phyloP scores from a whole-genome alignment of 305 asterid species.

The Lippia alba region DNA sequence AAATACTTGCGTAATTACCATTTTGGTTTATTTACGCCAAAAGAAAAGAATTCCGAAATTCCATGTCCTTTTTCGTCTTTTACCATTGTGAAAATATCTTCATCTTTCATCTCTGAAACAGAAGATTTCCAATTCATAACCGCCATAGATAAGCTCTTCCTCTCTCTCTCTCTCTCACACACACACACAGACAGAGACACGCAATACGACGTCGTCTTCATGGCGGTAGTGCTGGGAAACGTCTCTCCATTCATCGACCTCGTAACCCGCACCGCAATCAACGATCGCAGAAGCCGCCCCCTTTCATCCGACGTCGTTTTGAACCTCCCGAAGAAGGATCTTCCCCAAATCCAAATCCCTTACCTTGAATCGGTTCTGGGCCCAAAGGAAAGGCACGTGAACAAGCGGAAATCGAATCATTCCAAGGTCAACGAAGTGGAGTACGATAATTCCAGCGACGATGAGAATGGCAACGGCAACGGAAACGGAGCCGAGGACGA shows the following conservation, averaged over 20 bases:
- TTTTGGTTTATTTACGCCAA: not conserved
- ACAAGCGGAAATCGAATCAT: conserved; percentile 29
- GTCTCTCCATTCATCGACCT: conserved; percentile 52
- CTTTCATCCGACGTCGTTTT: conserved; percentile 46
- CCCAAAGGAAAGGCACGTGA: conserved; percentile 29
- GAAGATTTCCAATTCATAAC: not conserved
- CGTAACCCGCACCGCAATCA: conserved; percentile 40
- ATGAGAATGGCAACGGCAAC: conserved; percentile 57
- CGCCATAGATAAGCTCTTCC: not conserved
- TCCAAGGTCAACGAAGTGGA: conserved; percentile 52
- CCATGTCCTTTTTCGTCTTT: conserved; percentile 28
- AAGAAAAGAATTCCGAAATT: not conserved
- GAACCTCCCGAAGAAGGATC: conserved; percentile 45
- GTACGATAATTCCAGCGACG: conserved; percentile 62
- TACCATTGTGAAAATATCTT: not conserved
- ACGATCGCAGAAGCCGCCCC: conserved; percentile 40
- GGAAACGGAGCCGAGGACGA: conserved; percentile 53
- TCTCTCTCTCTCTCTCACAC: not conserved
- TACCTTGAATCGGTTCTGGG: conserved; percentile 33
- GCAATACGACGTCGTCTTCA: conserved; percentile 34
- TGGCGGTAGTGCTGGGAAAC: conserved; percentile 59
- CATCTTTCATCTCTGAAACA: not conserved
- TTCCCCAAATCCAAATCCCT: not conserved
- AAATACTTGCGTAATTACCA: not conserved
- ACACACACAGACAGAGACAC: not conserved